Evolutionary conservation across 495 filamentous ascomycete genomes (phyloP).

Genomic region (Xylaria palmicola): DNA sequence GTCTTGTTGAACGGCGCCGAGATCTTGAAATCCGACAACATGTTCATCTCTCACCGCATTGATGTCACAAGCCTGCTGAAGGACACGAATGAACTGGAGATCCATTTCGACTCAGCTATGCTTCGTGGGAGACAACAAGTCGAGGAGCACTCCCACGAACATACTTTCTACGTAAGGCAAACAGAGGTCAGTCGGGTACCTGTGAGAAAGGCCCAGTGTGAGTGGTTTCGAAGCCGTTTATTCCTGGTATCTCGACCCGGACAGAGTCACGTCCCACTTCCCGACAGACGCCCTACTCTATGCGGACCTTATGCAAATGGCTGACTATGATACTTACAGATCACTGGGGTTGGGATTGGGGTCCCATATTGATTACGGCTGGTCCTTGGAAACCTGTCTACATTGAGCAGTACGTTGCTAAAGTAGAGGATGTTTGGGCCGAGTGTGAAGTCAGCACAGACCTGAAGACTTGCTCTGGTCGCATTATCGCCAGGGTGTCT

Average conservation of each 20-base stretch:
- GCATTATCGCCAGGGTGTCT: constrained; percentile 45
- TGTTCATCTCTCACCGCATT: constrained; percentile 62
- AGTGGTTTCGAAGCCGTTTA: not conserved
- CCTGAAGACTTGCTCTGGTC: constrained; percentile 37
- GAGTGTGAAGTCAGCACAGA: constrained; percentile 48
- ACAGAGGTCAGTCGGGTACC: constrained; percentile 44
- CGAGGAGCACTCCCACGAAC: constrained; percentile 41
- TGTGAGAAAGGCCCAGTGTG: constrained; percentile 48
- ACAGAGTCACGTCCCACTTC: not conserved
- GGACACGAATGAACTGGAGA: constrained; percentile 33
- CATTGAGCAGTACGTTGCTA: constrained; percentile 53
- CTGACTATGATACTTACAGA: constrained; percentile 35
- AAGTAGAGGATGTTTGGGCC: constrained; percentile 58
- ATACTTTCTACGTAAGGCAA: constrained; percentile 47
- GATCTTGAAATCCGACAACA: constrained; percentile 59
- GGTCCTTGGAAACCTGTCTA: constrained; percentile 70
- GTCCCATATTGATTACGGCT: constrained; percentile 67
- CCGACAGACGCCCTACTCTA: not conserved
- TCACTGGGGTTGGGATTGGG: constrained; percentile 87
- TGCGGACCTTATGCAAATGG: not conserved
- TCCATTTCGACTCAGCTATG: constrained; percentile 46
- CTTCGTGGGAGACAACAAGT: constrained; percentile 40
- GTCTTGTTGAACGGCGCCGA: constrained; percentile 55
- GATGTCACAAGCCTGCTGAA: constrained; percentile 27
- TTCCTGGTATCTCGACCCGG: too few relatives aligned